Percentiles rank a stretch among this genome's conserved stretches.
Conservation (phyloP, 352 stramenopile species). For the Phytophthora ramorum region DNA sequence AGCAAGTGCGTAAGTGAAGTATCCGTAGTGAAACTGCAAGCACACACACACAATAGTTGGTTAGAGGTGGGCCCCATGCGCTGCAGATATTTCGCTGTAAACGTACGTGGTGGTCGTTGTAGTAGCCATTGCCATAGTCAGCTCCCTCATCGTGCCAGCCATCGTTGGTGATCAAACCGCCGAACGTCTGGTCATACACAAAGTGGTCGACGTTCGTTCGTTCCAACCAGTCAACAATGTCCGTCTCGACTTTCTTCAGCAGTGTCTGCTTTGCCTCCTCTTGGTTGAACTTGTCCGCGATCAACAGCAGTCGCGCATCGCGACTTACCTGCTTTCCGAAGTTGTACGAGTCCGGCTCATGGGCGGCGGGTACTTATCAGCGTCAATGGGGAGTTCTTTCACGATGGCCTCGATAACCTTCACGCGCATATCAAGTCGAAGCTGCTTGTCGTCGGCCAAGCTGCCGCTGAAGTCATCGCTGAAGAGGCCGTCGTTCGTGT, state of each 20-base stretch:
- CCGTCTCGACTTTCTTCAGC: constrained; percentile 63
- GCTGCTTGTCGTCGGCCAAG: constrained; percentile 30
- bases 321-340: constrained; percentile 85
- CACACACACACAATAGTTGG: constrained; percentile 16
- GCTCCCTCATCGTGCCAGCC: constrained; percentile 64
- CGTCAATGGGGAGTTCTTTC: constrained; percentile 54
- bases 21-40: constrained; percentile 96
- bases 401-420: constrained; percentile 47
- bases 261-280: constrained; percentile 49
- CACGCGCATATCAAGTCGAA: constrained; percentile 42
- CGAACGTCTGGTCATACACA: constrained; percentile 94
- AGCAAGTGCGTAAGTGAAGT: constrained; percentile 88
- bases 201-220: constrained; percentile 73
- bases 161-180: constrained; percentile 91
- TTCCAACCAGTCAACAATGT: constrained; percentile 68
- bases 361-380: constrained; percentile 53
- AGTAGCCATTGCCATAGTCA: constrained; percentile 91
- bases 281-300: constrained; percentile 78
- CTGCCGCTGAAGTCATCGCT: constrained; percentile 37
- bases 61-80: constrained; percentile 7
- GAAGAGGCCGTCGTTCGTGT: constrained; percentile 62
- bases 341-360: constrained; percentile 71
- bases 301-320: constrained; percentile 74
- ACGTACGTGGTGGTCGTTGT: constrained; percentile 86
- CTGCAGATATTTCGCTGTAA: background rate